Percentiles rank a stretch among this genome's conserved stretches.
These are phyloP conservation scores for Xylariales sp. DNA, from an alignment of 2,329 filamentous ascomycete genomes.

Conservation along the genomic window DNA sequence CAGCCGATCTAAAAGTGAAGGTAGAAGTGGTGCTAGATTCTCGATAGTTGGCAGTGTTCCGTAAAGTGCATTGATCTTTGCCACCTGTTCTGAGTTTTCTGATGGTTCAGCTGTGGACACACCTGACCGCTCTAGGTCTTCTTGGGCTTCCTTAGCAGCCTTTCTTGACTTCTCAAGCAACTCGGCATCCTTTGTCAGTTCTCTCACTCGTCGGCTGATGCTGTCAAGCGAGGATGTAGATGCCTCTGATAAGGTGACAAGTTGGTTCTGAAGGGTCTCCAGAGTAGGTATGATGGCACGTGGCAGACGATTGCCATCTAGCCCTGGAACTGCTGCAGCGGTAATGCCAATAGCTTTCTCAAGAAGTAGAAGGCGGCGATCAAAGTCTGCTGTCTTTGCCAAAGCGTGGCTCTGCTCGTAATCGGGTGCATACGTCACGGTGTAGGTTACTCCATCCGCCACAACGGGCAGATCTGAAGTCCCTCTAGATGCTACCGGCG, in stretches of 20 bases:
- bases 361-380: slow-evolving; percentile 71
- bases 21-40: slow-evolving; percentile 76
- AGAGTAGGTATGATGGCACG: slow-evolving; percentile 78
- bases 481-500: background rate
- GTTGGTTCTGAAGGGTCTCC: slow-evolving; percentile 74
- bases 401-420: slow-evolving; percentile 69
- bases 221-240: slow-evolving; percentile 70
- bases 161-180: slow-evolving; percentile 62
- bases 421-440: slow-evolving; percentile 58
- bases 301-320: slow-evolving; percentile 50
- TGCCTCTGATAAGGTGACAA: slow-evolving; percentile 69
- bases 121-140: slow-evolving; percentile 48
- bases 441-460: slow-evolving; percentile 48
- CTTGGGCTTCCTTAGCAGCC: slow-evolving; percentile 58
- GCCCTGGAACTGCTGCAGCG: slow-evolving; percentile 60
- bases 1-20: slow-evolving; percentile 78
- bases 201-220: slow-evolving; percentile 64
- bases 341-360: slow-evolving; percentile 80
- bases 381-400: slow-evolving; percentile 81
- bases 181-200: slow-evolving; percentile 69
- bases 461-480: slow-evolving; percentile 9
- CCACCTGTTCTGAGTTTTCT: slow-evolving; percentile 64
- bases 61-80: slow-evolving; percentile 90
- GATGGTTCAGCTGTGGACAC: slow-evolving; percentile 32
- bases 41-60: slow-evolving; percentile 86